Evolutionary conservation across 352 stramenopile genomes (phyloP), one percentile per base, ranked within the genome.

Genomic region (Phytophthora chlamydospora): DNA sequence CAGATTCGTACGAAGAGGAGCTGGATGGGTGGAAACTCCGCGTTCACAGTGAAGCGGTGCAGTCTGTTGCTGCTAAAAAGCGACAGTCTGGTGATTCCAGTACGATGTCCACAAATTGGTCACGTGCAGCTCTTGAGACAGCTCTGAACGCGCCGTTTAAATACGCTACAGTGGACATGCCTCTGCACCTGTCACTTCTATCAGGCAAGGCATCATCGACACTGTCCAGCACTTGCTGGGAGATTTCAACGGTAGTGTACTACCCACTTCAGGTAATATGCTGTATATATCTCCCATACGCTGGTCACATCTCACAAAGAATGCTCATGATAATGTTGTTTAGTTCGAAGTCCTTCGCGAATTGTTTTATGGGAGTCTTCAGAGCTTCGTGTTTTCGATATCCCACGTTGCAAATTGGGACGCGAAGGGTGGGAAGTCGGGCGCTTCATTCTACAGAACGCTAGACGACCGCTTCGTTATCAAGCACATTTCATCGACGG

Each of bases 401-500:
- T 83, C 89, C 5, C 78, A 93, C 27, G 85, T 94, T 13, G 71
- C 82, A 55, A 78, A 79, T 24, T 99, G 95, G 96, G 80, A 96
- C 40, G 95, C 96, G 13, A 98, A 90, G 58, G 97, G 97, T 27
- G 97, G 97, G 33, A 99, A 99, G 79, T 98, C 93, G 9, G 96
- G 96, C 13, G 97, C 97, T 33, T 96, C 86, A 1, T 99, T 99
- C 71, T 95, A 93, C 33, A 90, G 95, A 57, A 98, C 97, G 11
- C 73, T 92, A 2, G 97, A 99, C 74, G 93, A 98, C 47, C 85
- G 97, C 12, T 99, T 99, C 70, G 90, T 99, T 45, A 92, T 99
- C 29, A 99, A 99, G 69, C 97, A 96, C 66, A 99, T 99, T 62
- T 98, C 90, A 45, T 88, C 89, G 17, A 99, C 95, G 7, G 97